phyloP scores from a whole-genome alignment of 2,329 filamentous ascomycete species.

The Microascus cirrosus region DNA sequence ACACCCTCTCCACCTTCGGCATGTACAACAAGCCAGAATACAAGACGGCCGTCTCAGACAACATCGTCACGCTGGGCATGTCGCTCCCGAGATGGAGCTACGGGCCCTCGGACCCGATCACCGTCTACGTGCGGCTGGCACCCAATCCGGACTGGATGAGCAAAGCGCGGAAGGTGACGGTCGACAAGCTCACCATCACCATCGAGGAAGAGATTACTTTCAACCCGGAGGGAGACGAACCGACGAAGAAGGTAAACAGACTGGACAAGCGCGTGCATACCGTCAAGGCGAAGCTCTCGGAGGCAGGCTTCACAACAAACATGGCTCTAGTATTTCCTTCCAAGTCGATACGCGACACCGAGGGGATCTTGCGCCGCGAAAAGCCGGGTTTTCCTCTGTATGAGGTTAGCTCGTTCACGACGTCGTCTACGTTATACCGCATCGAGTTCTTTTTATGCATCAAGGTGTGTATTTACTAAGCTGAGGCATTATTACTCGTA shows the following conservation, averaged over 20 bases:
- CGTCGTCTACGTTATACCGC: slow-evolving; percentile 88
- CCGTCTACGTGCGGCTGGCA: slow-evolving; percentile 86
- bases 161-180: slow-evolving; percentile 85
- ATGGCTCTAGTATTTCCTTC: slow-evolving; percentile 83
- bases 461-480: slow-evolving; percentile 46
- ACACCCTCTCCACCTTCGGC: slow-evolving; percentile 94
- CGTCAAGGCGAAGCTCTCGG: slow-evolving; percentile 76
- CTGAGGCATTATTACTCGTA: neutral
- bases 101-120: slow-evolving; percentile 87
- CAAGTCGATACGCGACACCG: slow-evolving; percentile 75
- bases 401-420: slow-evolving; percentile 82
- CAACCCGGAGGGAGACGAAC: slow-evolving; percentile 94
- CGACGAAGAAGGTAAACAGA: slow-evolving; percentile 78
- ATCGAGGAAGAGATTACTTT: slow-evolving; percentile 99
- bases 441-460: slow-evolving; percentile 95
- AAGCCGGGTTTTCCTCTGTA: slow-evolving; percentile 86
- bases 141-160: slow-evolving; percentile 86
- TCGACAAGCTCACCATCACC: slow-evolving; percentile 83
- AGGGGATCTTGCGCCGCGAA: slow-evolving; percentile 76
- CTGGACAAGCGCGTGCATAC: slow-evolving; percentile 73
- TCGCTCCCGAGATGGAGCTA: slow-evolving; percentile 94
- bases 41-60: slow-evolving; percentile 75
- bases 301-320: slow-evolving; percentile 87
- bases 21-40: slow-evolving; percentile 98
- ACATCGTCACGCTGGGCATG: slow-evolving; percentile 82